phyloP scores from a whole-genome alignment of 352 stramenopile genomes.

The Pilasporangium apinafurcum region DNA sequence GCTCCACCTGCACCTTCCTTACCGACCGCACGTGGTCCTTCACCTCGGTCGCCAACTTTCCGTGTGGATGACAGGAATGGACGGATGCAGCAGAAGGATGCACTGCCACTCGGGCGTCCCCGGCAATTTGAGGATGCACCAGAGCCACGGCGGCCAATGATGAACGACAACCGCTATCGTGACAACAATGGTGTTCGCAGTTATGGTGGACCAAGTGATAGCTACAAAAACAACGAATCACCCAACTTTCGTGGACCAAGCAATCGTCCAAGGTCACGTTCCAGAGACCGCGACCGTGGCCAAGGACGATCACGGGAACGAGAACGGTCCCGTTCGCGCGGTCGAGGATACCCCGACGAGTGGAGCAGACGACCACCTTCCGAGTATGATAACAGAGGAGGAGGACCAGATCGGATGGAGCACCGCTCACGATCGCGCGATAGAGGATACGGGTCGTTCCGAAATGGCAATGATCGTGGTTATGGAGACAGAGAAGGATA shows the following conservation, averaged over 20 bases:
- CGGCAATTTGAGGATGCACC: slow-evolving; percentile 67
- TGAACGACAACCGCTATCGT: slow-evolving; percentile 1
- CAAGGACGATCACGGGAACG: slow-evolving; percentile 3
- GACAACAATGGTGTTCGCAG: neutral
- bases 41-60: neutral
- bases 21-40: neutral
- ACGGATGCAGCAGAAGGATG: neutral
- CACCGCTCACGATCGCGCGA: slow-evolving; percentile 20
- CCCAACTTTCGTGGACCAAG: slow-evolving; percentile 3
- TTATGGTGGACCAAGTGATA: neutral
- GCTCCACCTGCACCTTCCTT: neutral
- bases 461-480: slow-evolving; percentile 6
- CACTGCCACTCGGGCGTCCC: slow-evolving; percentile 1
- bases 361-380: neutral
- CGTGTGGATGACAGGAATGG: neutral
- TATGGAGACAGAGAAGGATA: slow-evolving; percentile 17
- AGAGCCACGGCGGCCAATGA: slow-evolving; percentile 8
- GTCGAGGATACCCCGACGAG: too few relatives aligned
- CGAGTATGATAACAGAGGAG: slow-evolving; percentile 1
- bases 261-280: slow-evolving; percentile 15
- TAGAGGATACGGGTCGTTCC: slow-evolving; percentile 3
- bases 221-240: slow-evolving; percentile 1
- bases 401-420: slow-evolving; percentile 9
- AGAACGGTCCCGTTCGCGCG: slow-evolving; percentile 1
- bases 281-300: slow-evolving; percentile 11